Evolutionary conservation across 441 rosid genomes (phyloP), one percentile per base, ranked within the genome.

Genomic region (Adansonia gregorii): DNA sequence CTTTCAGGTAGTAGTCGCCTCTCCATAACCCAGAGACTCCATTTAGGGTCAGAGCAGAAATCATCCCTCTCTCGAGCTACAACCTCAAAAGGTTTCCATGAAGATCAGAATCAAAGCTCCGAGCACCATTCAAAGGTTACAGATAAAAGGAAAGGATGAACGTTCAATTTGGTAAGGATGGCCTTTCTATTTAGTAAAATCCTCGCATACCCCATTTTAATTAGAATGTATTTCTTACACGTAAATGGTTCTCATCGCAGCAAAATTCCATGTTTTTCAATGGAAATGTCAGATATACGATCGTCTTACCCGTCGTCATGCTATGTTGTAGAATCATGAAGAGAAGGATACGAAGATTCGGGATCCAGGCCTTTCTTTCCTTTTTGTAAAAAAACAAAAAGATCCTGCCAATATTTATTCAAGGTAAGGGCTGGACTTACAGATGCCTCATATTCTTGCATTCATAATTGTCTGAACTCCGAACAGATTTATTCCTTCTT

Each of bases 21-120:
- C 56, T 82, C 93, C n/a, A 76, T 85, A 10, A 78, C 89, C 2
- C 92, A 89, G 35, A 89, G 91, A 80, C 51, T 78, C 45, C 92
- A 85, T 77, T 83, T 89, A 3, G 89, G 83, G 67, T 76, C 77
- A 9, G 91, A 91, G 20, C 84, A 86, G 39, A 86, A 80, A 68
- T 64, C 76, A 11, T 82, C 88, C 17, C 84, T 84, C 12, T 73
- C 86, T 19, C 90, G 89, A 43, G 77, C 82, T 63, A 52, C 8
- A n/a, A 82, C 84, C 46, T 67, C 88, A 8, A 86, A 79, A 70
- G 85, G 80, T 58, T 31, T 64, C 14, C 91, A 84, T 9, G 90
- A 87, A 79, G 91, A 86, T 75, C 83, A 86, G 10, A 61, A 19
- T 17, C 82, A 87, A 72, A 86, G 88, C 83, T 87, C 88, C 6